Percentiles rank a stretch among this genome's conserved stretches.
Evolutionary conservation across 345 rosid species (phyloP).

Genomic region (Ricinus communis): DNA sequence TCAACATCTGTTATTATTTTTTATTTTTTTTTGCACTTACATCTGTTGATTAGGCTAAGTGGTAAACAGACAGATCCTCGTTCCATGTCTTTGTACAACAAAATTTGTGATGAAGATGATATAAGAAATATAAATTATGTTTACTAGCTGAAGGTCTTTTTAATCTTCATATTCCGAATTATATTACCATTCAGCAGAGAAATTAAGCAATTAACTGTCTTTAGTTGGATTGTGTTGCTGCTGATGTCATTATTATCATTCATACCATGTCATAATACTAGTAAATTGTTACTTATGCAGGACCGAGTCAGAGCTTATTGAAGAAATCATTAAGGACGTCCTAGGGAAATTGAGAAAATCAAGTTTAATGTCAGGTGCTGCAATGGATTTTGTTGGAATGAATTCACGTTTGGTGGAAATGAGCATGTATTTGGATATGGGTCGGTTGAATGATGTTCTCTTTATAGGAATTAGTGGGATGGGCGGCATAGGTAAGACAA

Average conservation of each 20-base stretch:
- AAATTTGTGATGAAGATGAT: no score
- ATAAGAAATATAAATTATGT: no score
- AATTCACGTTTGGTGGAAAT: not conserved
- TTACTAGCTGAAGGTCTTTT: no score
- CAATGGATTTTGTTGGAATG: conserved; percentile 4
- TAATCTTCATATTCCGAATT: no score
- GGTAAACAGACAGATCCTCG: no score
- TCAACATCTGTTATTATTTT: no score
- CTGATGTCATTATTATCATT: not conserved
- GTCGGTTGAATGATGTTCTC: conserved; percentile 2
- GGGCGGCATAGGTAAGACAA: conserved; percentile 10
- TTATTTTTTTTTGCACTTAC: no score
- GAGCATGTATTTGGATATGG: not conserved
- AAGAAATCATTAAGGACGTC: not conserved
- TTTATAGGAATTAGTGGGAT: conserved; percentile 9
- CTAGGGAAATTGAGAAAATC: not conserved
- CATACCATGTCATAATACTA: no score
- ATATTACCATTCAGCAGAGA: no score
- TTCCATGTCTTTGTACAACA: no score
- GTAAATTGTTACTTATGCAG: not conserved
- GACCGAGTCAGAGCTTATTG: conserved; percentile 4
- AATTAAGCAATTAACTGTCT: not conserved
- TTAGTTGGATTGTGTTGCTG: not conserved
- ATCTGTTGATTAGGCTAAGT: no score
- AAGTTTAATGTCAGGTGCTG: not conserved